These are phyloP conservation scores for Boletellus ananas DNA, from an alignment of 768 basidiomycete species.

Conservation along the genomic window DNA sequence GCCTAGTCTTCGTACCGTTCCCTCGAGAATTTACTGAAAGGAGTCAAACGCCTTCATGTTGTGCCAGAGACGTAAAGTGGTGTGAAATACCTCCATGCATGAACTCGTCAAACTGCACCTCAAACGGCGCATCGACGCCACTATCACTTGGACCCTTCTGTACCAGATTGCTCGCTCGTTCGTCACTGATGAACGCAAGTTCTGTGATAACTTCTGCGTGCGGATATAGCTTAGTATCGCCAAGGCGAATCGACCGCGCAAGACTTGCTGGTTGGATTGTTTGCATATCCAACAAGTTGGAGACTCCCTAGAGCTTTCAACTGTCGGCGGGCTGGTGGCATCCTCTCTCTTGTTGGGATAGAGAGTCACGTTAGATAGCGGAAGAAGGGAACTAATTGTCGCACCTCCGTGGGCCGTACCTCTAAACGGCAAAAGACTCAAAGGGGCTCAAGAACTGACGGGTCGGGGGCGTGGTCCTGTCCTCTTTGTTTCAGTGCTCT, in stretches of 20 bases:
- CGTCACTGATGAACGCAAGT: constrained; percentile 23
- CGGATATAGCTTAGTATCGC: neutral
- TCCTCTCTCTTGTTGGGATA: constrained; percentile 3
- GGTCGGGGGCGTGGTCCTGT: neutral
- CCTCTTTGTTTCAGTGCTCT: constrained; percentile 7
- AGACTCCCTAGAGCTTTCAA: constrained; percentile 21
- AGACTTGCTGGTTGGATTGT: constrained; percentile 25
- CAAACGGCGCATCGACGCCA: constrained; percentile 10
- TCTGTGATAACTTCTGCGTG: constrained; percentile 25
- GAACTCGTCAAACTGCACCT: constrained; percentile 25
- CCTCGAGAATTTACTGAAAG: constrained; percentile 25
- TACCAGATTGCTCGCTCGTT: neutral
- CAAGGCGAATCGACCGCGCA: neutral
- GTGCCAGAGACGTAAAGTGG: neutral
- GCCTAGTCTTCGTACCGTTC: constrained; percentile 12
- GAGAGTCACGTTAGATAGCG: neutral
- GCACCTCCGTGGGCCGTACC: neutral
- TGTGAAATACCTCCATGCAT: constrained; percentile 22
- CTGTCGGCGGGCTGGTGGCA: constrained; percentile 21
- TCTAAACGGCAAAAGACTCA: constrained; percentile 7
- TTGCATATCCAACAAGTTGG: constrained; percentile 17
- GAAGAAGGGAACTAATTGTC: neutral
- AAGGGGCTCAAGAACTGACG: neutral
- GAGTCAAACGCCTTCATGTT: neutral
- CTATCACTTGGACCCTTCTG: neutral